Base-by-base conservation (phyloP, 169 alveolate species). In the Cryptosporidium bovis region DNA sequence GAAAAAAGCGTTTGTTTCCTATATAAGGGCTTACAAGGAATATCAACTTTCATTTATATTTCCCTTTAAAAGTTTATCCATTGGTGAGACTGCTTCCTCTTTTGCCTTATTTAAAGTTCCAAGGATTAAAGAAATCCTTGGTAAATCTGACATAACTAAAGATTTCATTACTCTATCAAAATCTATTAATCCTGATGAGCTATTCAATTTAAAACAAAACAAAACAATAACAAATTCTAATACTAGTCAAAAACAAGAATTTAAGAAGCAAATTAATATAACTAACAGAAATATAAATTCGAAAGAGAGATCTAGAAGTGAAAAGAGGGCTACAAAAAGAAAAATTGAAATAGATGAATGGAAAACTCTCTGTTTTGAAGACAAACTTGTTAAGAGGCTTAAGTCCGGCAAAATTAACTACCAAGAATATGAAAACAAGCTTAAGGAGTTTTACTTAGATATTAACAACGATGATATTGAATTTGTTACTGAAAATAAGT, bases 11-110 rank as follows among this genome's bases (percentile, higher is more conserved):
- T 97, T 97, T 83, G 96, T 96, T n/a, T 93, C 98, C 33, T 96
- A 92, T 91, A 94, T 97, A 24, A 85, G 98, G 64, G 97, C 95
- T 60, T 96, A 97, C 91, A 94, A 95, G 90, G 99, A 97, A 82
- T 97, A 95, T 69, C 91, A 93, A 83, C 90, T 95, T 64, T 83
- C 95, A 68, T 94, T 90, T 82, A 92, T 95, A n/a, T 95, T 97
- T 71, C 93, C 93, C 20, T 92, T 94, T 64, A 85, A 91, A 82
- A 62, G 87, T 18, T 92, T 97, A 48, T 96, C 95, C 64, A 91
- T 97, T 13, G 99, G 99, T 8, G 68, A 84, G 55, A 91, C 95
- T 34, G 99, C 98, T 12, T 92, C 95, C 51, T 91, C 97, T 64
- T 94, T 95, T 89, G 91, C 90, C 64, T 91, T 97, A 40, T 91